These are phyloP conservation scores for Pyrenochaeta sp. DNA, from an alignment of 2,329 filamentous ascomycete species.

Conservation along the genomic window DNA sequence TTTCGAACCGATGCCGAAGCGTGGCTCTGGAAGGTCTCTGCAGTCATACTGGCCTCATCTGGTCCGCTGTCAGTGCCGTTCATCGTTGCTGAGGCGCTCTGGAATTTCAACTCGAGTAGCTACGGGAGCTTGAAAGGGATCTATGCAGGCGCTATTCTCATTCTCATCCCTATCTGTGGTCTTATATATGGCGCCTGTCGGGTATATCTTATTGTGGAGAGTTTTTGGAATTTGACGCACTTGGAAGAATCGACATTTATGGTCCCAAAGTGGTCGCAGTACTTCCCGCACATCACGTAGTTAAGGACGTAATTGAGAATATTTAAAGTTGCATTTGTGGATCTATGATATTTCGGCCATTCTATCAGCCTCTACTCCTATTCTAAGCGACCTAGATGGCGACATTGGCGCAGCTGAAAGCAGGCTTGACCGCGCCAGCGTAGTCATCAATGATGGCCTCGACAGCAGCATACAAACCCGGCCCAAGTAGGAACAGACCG, in stretches of 20 bases:
- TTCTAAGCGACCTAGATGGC: slow-evolving; percentile 47
- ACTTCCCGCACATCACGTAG: background rate
- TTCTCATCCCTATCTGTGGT: background rate
- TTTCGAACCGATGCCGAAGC: background rate
- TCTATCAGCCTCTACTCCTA: no score
- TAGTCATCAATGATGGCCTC: slow-evolving; percentile 63
- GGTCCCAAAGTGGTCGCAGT: background rate
- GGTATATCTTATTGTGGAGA: background rate
- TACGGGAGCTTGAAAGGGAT: background rate
- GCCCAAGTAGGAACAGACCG: slow-evolving; percentile 61
- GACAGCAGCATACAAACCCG: slow-evolving; percentile 62
- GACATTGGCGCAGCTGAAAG: slow-evolving; percentile 61
- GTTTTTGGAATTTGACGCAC: background rate
- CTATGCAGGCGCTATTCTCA: background rate
- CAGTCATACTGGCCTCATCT: background rate
- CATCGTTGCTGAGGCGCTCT: background rate
- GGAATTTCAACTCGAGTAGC: background rate
- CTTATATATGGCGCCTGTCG: background rate
- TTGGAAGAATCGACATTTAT: background rate
- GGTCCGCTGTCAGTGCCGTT: background rate
- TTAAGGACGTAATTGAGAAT: background rate
- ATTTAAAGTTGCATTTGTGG: no score
- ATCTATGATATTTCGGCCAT: no score
- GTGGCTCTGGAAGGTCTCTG: background rate
- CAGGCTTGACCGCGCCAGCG: slow-evolving; percentile 53